Evolutionary conservation across 768 basidiomycete species (phyloP), one percentile per base, ranked within the genome.

Genomic region (Pleurotus tuber-regium): DNA sequence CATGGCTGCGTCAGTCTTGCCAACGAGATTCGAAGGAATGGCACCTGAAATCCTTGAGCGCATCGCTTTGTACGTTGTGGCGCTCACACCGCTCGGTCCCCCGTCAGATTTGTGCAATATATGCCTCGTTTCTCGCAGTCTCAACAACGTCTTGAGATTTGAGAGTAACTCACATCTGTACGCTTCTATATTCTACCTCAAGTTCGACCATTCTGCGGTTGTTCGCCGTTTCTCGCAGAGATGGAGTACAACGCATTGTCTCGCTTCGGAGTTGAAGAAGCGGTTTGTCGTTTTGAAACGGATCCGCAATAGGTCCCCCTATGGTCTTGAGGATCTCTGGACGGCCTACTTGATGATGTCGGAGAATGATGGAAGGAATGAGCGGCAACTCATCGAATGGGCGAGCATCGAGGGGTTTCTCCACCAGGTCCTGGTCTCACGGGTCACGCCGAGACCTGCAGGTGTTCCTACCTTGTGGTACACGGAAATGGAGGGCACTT

Each of bases 351-450:
- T 82, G 29, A 80, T 83, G 65, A 56, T 81, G 40, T 61, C 75
- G 19, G 82, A 83, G 61, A 74, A 76, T 39, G 79, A 79, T 46
- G 75, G 74, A 18, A 61, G 63, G 53, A 81, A 81, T 52, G 65
- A 69, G 46, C 55, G 57, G 1, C 80, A 79, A 36, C 66, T 81
- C 16, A 41, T 66, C 18, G 52, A 59, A 18, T 79, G 75, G 72
- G 77, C 77, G 4, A 18, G 28, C 7, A n/a, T 54, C 21, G 38
- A 44, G 38, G 35, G 25, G 9, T 54, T 30, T n/a, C 36, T 50
- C 9, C 30, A 30, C 9, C 14, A 29, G 12, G 16, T 26, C 18
- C 14, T 33, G 59, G 58, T 36, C 52, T 77, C 2, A 56, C 63
- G 1, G 54, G 41, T 54, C 63, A 26, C 14, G 11, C 14, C 4